phyloP scores from a whole-genome alignment of 371 early-diverging fungal genomes.

The Smittium culicis region DNA sequence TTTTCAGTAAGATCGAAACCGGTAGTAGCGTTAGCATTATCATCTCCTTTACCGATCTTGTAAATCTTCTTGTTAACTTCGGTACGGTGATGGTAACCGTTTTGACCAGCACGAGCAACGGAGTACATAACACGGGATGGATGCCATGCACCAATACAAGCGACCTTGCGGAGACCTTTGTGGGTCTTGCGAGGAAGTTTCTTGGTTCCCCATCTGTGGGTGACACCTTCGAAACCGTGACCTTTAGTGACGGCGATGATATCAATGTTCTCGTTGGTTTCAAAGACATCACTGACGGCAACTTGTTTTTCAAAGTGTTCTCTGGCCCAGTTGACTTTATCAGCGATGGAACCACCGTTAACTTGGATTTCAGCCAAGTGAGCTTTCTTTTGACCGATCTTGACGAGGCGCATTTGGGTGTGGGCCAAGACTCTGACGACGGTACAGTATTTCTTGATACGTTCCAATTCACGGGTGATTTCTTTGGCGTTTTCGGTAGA shows the following conservation, averaged over 20 bases:
- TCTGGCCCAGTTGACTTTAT: slow-evolving; percentile 97
- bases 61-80: slow-evolving; percentile 99
- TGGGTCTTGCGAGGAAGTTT: slow-evolving; percentile 99
- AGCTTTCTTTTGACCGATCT: slow-evolving; percentile 96
- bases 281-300: slow-evolving; percentile 77
- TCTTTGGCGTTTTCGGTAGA: slow-evolving; percentile 69
- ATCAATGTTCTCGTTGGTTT: slow-evolving; percentile 98
- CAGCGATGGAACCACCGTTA: slow-evolving; percentile 95
- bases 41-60: slow-evolving; percentile 89
- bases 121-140: slow-evolving; percentile 99
- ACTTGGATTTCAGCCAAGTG: slow-evolving; percentile 99
- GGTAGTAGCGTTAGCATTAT: slow-evolving; percentile 77
- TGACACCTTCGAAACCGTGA: slow-evolving; percentile 99
- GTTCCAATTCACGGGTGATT: slow-evolving; percentile 83
- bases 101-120: slow-evolving; percentile 99
- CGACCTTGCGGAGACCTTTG: slow-evolving; percentile 99
- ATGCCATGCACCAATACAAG: slow-evolving; percentile 99
- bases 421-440: slow-evolving; percentile 97
- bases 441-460: slow-evolving; percentile 97
- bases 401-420: slow-evolving; percentile 93
- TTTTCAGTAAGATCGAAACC: slow-evolving; percentile 97
- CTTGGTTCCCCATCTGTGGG: slow-evolving; percentile 99
- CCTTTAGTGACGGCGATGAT: slow-evolving; percentile 99
- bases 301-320: slow-evolving; percentile 97
- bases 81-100: slow-evolving; percentile 99